Evolutionary conservation across 2,329 filamentous ascomycete species (phyloP), one percentile per base, ranked within the genome.

Genomic region (Chrysoporthe deuterocubensis): DNA sequence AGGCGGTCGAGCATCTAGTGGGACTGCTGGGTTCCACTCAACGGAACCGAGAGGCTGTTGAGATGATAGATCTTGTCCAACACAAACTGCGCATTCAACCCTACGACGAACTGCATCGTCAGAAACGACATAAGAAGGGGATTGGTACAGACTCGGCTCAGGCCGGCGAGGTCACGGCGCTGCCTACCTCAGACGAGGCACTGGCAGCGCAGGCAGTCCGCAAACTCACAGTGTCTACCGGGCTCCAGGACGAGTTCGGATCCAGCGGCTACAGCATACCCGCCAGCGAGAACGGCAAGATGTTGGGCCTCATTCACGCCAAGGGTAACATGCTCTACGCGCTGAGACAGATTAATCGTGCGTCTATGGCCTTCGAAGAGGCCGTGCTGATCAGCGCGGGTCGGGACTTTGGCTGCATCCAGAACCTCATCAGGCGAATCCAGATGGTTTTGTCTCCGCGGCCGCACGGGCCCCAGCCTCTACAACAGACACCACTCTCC

Each of bases 261-360:
- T 90, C 90, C 4, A 96, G 92, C 77, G 94, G 94, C 18, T 98
- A 97, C 77, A 87, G 89, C 16, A 90, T 99, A 56, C 87, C 94
- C 5, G 94, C 91, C 1, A 89, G 87, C 56, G 96, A 99, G 72
- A 98, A 97, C 76, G 96, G 95, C 9, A 89, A 96, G 69, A 93
- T 99, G 74, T 85, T 99, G 57, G 92, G 94, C n/a, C 85, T 99
- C 18, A 89, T 98, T 52, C 96, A 99, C 79, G 94, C 95, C 26
- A 99, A 98, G 78, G 96, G 95, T n/a, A 98, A 98, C 71, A 96
- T 98, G 91, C 84, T 98, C 1, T 99, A 99, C 79, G 89, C 92
- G 37, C 81, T 96, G 42, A 95, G 95, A 58, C 91, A 97, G 72
- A 92, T 96, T 71, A 83, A 85, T 50, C 88, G 85, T 52, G 96